Conservation (phyloP, 1,139 yeast species). For the Sugiyamaella xylanicola region DNA sequence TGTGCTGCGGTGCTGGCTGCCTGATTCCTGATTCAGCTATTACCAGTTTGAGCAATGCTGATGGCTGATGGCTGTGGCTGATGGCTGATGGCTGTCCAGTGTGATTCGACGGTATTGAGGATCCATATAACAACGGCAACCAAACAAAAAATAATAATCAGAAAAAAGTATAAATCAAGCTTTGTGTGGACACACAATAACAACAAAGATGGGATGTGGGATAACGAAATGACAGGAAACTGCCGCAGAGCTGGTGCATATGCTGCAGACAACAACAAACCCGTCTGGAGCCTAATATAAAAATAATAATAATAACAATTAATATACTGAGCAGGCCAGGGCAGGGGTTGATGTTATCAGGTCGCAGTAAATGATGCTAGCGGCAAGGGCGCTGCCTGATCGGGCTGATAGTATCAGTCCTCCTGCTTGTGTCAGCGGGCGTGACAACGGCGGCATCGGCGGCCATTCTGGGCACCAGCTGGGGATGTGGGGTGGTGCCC, state of each 20-base stretch:
- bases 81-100: too few species aligned
- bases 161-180: neutral
- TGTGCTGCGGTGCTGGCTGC: too few species aligned
- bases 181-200: neutral
- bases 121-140: neutral
- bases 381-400: neutral
- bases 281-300: neutral
- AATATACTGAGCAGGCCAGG: neutral
- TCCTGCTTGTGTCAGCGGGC: neutral
- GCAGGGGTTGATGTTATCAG: neutral
- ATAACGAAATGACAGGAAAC: neutral
- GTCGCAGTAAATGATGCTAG: neutral
- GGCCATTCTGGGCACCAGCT: neutral
- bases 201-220: neutral
- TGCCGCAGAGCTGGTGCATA: neutral
- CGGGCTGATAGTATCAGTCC: neutral
- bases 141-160: too few species aligned
- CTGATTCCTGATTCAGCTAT: neutral
- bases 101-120: too few species aligned
- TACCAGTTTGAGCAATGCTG: neutral
- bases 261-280: neutral
- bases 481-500: neutral
- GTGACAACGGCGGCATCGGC: neutral
- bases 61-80: too few species aligned
- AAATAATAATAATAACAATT: neutral